These are phyloP conservation scores for Vitis amurensis DNA, from an alignment of 164 flowering plant species.

Conservation along the genomic window DNA sequence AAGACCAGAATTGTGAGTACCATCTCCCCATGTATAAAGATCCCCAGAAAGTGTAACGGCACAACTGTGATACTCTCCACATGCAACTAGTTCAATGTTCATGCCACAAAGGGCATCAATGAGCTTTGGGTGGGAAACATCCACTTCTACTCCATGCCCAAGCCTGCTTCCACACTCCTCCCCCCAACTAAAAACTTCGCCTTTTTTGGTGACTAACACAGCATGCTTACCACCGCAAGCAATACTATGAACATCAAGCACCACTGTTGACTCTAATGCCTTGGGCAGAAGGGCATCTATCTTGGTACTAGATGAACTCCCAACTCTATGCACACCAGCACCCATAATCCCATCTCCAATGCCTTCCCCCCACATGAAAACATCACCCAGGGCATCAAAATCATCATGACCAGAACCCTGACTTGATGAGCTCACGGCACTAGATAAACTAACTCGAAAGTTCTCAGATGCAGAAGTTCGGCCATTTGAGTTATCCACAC, in stretches of 20 bases:
- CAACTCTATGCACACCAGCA: conserved; percentile 52
- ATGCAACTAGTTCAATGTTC: conserved; percentile 72
- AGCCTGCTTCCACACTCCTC: conserved; percentile 91
- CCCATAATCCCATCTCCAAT: conserved; percentile 67
- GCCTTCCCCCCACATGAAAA: conserved; percentile 89
- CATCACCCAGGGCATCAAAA: conserved; percentile 83
- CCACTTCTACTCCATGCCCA: conserved; percentile 83
- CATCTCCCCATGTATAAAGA: conserved; percentile 95
- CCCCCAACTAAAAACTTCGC: conserved; percentile 94
- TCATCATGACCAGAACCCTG: conserved; percentile 79
- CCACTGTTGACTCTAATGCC: conserved; percentile 70
- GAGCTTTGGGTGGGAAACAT: conserved; percentile 71
- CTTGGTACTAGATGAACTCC: conserved; percentile 34
- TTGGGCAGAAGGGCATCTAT: conserved; percentile 73
- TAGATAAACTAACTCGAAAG: conserved; percentile 81
- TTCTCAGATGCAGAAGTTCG: conserved; percentile 63
- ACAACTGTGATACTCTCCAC: conserved; percentile 94
- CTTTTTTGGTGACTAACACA: conserved; percentile 74
- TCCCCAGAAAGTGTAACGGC: conserved; percentile 84
- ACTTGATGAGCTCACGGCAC: conserved; percentile 91
- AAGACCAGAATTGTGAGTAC: conserved; percentile 55
- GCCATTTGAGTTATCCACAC: conserved; percentile 46
- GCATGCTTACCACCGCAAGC: conserved; percentile 90
- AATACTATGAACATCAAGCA: conserved; percentile 72
- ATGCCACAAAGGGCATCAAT: conserved; percentile 64